Evolutionary conservation across 2,329 filamentous ascomycete species (phyloP).

Genomic region (Blastomyces parvus): DNA sequence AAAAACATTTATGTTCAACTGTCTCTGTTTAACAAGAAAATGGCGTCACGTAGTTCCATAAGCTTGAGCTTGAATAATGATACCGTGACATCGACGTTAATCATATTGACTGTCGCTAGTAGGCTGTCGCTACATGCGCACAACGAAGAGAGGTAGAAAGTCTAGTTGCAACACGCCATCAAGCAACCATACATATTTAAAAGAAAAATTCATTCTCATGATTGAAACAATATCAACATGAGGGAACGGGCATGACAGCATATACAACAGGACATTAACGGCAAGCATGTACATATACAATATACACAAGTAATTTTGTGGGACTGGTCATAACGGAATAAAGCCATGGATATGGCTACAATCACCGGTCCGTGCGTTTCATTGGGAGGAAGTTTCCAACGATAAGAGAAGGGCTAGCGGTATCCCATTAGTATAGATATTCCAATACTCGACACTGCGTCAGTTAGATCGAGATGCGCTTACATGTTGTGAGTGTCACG

Average conservation of each 20-base stretch:
- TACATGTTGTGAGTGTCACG: conserved; percentile 95
- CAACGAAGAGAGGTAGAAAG: background rate
- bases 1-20: background rate
- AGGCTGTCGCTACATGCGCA: background rate
- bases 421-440: conserved; percentile 25
- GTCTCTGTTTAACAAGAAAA: background rate
- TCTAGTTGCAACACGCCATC: conserved; percentile 1
- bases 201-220: background rate
- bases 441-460: background rate
- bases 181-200: background rate
- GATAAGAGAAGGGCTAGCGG: conserved; percentile 72
- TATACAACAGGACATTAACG: background rate
- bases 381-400: conserved; percentile 95
- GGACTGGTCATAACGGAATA: conserved; percentile 1
- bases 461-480: conserved; percentile 30
- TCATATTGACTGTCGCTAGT: background rate
- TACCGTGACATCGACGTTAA: background rate
- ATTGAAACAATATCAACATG: background rate
- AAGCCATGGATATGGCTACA: background rate
- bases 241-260: conserved; percentile 3
- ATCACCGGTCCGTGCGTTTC: conserved; percentile 46
- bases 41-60: background rate
- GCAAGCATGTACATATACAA: conserved; percentile 5
- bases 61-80: background rate
- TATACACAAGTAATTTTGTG: conserved; percentile 6